These are phyloP conservation scores for Macadamia tetraphylla DNA, from an alignment of 164 flowering plant genomes.

Conservation along the genomic window DNA sequence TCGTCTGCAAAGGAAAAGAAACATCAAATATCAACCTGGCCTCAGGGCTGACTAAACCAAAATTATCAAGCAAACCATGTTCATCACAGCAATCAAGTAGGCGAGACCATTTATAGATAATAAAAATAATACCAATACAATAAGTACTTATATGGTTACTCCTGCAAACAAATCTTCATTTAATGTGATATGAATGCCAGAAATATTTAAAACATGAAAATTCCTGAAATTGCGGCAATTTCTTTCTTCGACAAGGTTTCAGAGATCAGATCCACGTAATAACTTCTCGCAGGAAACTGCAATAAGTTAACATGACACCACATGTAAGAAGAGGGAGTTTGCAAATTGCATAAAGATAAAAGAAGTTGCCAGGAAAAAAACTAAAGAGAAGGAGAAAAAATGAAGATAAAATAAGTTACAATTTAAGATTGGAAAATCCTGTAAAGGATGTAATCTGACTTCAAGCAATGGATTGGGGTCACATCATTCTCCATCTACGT, in stretches of 20 bases:
- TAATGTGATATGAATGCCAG: slow-evolving; percentile 1
- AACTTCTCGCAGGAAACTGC: too few relatives aligned
- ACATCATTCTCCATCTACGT: background rate
- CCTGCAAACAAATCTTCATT: background rate
- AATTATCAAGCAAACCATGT: slow-evolving; percentile 2
- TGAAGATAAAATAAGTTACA: too few relatives aligned
- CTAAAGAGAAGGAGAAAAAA: too few relatives aligned
- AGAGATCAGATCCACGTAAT: slow-evolving; percentile 3
- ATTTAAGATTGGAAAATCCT: too few relatives aligned
- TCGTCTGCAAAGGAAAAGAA: slow-evolving; percentile 48
- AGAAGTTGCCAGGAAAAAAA: too few relatives aligned
- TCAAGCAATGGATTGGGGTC: slow-evolving; percentile 17
- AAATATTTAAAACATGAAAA: slow-evolving; percentile 9
- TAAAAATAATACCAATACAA: background rate
- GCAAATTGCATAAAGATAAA: too few relatives aligned
- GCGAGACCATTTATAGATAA: background rate
- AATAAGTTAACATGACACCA: too few relatives aligned
- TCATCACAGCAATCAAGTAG: background rate
- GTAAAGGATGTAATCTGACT: slow-evolving; percentile 16
- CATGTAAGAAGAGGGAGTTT: too few relatives aligned
- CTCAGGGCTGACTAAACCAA: background rate
- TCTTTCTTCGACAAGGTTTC: slow-evolving; percentile 30
- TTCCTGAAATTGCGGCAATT: slow-evolving; percentile 23
- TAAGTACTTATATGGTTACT: too few relatives aligned
- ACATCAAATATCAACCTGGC: slow-evolving; percentile 3